Evolutionary conservation across 2,329 filamentous ascomycete genomes (phyloP).

Genomic region (Emmonsiellopsis sp.): DNA sequence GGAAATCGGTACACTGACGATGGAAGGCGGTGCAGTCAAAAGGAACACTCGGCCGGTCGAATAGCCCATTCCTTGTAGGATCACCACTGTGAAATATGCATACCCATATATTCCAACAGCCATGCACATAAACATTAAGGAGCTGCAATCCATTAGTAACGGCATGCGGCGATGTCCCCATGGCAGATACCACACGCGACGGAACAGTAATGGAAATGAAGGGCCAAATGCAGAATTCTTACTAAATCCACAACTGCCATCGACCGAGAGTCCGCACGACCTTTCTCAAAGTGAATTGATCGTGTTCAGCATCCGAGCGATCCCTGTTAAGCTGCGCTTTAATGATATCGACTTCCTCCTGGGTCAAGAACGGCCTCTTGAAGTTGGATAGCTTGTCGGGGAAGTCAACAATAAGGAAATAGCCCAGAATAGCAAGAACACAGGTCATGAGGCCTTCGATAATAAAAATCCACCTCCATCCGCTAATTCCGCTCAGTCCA

Average conservation of each 20-base stretch:
- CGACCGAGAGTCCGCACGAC: constrained; percentile 44
- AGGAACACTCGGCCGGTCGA: constrained; percentile 17
- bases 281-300: constrained; percentile 40
- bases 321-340: constrained; percentile 44
- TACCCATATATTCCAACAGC: constrained; percentile 11
- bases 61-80: constrained; percentile 22
- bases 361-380: constrained; percentile 41
- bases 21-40: constrained; percentile 21
- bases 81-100: constrained; percentile 5
- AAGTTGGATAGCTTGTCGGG: constrained; percentile 45
- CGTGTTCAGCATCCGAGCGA: constrained; percentile 43
- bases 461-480: constrained; percentile 62
- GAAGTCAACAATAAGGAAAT: constrained; percentile 56
- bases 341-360: constrained; percentile 36
- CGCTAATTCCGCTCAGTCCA: constrained; percentile 36
- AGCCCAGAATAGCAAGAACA: constrained; percentile 41
- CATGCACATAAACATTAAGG: constrained; percentile 12
- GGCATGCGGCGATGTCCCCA: background rate
- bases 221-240: constrained; percentile 19
- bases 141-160: constrained; percentile 11
- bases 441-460: constrained; percentile 45
- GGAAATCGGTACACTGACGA: constrained; percentile 18
- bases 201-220: background rate
- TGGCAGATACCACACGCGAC: too few species aligned
- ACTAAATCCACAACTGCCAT: constrained; percentile 52